Evolutionary conservation across 768 basidiomycete genomes (phyloP).

Genomic region (Phylloporus arenicola): DNA sequence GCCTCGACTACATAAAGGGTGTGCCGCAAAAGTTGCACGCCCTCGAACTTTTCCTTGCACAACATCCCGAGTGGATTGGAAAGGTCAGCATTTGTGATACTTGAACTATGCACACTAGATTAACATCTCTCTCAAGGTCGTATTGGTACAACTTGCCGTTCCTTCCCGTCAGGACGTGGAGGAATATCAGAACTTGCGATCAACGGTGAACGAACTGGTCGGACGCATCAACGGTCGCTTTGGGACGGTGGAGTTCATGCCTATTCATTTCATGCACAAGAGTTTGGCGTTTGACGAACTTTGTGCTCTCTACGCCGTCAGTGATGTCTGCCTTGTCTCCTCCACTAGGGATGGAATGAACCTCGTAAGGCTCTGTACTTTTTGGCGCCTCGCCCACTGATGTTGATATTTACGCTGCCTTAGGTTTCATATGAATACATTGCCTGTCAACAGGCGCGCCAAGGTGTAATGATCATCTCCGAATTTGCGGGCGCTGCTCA

Average conservation of each 20-base stretch:
- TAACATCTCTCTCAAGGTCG: conserved; percentile 51
- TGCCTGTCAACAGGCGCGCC: conserved; percentile 86
- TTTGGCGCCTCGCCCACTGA: conserved; percentile 4
- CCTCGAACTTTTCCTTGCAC: conserved; percentile 91
- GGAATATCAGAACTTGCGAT: conserved; percentile 96
- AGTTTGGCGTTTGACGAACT: conserved; percentile 89
- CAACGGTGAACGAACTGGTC: conserved; percentile 95
- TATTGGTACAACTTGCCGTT: conserved; percentile 93
- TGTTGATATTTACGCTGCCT: conserved; percentile 9
- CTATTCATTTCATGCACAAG: conserved; percentile 99
- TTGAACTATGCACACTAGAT: neutral
- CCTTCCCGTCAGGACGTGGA: conserved; percentile 98
- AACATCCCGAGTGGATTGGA: conserved; percentile 99
- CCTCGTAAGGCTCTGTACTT: conserved; percentile 52
- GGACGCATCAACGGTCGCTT: conserved; percentile 98
- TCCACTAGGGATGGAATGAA: conserved; percentile 99
- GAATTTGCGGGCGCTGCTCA: conserved; percentile 99
- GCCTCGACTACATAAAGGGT: conserved; percentile 99
- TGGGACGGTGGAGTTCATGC: conserved; percentile 99
- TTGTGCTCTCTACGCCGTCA: conserved; percentile 94
- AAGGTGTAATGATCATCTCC: conserved; percentile 96
- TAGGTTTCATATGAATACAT: conserved; percentile 99
- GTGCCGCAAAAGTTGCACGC: conserved; percentile 98
- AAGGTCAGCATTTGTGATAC: conserved; percentile 49
- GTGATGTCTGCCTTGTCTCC: conserved; percentile 93